These are phyloP conservation scores for Coffea eugenioides DNA, from an alignment of 257 asterid genomes.

Conservation along the genomic window DNA sequence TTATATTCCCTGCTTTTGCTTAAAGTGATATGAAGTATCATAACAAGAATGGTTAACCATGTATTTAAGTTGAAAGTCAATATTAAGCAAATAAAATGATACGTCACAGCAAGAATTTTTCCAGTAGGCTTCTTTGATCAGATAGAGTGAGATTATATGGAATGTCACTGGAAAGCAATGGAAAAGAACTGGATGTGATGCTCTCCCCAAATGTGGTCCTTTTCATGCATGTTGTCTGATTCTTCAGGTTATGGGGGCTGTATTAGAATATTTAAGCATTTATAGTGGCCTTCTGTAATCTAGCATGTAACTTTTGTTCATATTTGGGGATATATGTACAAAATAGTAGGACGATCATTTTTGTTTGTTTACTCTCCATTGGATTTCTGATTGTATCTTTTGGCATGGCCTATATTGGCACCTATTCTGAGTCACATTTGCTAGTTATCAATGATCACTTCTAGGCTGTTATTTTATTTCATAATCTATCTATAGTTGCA, in stretches of 20 bases:
- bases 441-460: not conserved
- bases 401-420: not conserved
- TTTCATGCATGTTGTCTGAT: not conserved
- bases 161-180: not conserved
- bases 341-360: not conserved
- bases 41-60: not conserved
- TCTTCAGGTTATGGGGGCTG: not conserved
- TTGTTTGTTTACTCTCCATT: too few species aligned
- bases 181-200: not conserved
- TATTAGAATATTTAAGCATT: not conserved
- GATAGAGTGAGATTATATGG: not conserved
- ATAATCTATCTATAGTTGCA: constrained; percentile 23
- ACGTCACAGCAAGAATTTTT: not conserved
- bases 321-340: not conserved
- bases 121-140: not conserved
- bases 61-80: not conserved
- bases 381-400: not conserved
- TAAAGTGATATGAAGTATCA: not conserved
- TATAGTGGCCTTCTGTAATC: not conserved
- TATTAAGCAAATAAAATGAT: not conserved
- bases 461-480: constrained; percentile 2
- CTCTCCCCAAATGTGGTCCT: not conserved
- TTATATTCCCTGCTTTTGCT: not conserved
- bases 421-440: not conserved
- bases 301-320: not conserved